Base-by-base conservation (phyloP, 2,329 filamentous ascomycete species). In the Ascochyta viciae-villosae region DNA sequence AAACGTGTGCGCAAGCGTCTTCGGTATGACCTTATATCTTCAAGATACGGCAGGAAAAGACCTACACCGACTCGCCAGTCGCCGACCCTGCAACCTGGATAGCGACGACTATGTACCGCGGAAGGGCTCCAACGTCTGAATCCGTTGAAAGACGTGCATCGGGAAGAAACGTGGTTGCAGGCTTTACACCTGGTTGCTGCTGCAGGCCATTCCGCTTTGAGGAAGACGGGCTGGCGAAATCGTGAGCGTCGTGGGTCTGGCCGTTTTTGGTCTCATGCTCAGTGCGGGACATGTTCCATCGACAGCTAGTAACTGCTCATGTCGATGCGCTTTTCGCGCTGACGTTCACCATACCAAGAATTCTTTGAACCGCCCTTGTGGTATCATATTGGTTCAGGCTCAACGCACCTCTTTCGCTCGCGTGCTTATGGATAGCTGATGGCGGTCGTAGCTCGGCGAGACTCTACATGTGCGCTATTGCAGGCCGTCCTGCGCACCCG, bases 141-240 rank as follows among this genome's bases (percentile, higher is more conserved):
- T 41, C n/a, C 42, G 47, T 29, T 24, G 16, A 43, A 19, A 38
- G 47, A 42, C 38, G 47, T 47, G 47, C 47, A 34, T 22, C 38
- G 53, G 47, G 42, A 46, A 51, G 53, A 16, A 56, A 56, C 53
- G 47, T 56, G 53, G 53, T 51, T 51, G 43, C 53, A 51, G 42
- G 47, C 53, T 47, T 56, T 31, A 42, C 13, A 22, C 41, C 53
- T 50, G 42, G 53, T 50, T 47, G 29, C 13, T 35, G 38, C 46
- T 55, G 46, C 37, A 33, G 31, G 37, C 42, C 46, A 50, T 37
- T 4, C 46, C 47, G 24, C 15, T 46, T 42, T 19, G 2, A 47
- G 53, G 40, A 23, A 38, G 7, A 19, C 19, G 16, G 16, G 26
- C 45, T 24, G 50, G 42, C 42, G 10, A 47, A 27, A 6, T 37